phyloP scores from a whole-genome alignment of 1,139 yeast genomes.

The Candida labiduridarum region DNA sequence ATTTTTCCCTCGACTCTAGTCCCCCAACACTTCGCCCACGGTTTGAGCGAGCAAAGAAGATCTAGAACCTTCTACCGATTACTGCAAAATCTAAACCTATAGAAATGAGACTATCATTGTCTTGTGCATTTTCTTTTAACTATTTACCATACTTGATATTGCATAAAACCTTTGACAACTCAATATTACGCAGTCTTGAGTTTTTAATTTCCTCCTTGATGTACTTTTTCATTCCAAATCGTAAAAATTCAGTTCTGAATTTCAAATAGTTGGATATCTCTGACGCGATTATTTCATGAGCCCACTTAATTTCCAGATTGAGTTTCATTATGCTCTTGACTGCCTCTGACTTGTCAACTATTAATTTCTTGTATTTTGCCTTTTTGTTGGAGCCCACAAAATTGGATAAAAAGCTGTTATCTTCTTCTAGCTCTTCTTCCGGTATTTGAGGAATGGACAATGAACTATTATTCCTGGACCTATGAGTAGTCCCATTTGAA shows the following conservation, averaged over 20 bases:
- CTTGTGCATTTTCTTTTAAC: background rate
- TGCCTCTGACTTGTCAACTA: slow-evolving; percentile 34
- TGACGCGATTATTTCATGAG: slow-evolving; percentile 63
- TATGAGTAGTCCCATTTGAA: background rate
- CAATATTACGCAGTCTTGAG: slow-evolving; percentile 14
- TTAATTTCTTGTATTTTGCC: slow-evolving; percentile 34
- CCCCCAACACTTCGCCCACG: background rate
- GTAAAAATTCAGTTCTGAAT: slow-evolving; percentile 47
- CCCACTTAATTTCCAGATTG: slow-evolving; percentile 41
- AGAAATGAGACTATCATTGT: background rate
- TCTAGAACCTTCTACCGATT: slow-evolving; percentile 10
- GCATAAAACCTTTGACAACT: slow-evolving; percentile 11
- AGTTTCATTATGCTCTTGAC: slow-evolving; percentile 36
- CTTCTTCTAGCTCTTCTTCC: slow-evolving; percentile 15
- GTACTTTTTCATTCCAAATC: slow-evolving; percentile 37
- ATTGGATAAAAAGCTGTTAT: slow-evolving; percentile 34
- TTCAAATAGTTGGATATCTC: slow-evolving; percentile 61
- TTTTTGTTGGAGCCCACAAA: slow-evolving; percentile 38
- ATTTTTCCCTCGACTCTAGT: background rate
- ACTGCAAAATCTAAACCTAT: slow-evolving; percentile 4
- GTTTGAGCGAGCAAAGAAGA: background rate
- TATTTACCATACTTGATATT: background rate
- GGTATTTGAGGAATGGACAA: slow-evolving; percentile 14
- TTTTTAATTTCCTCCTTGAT: slow-evolving; percentile 19
- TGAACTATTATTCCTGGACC: slow-evolving; percentile 10